A percentile compares a stretch with the other conserved stretches of the same genome.
phyloP scores from a whole-genome alignment of 148 eudicot species.

The Simmondsia chinensis region DNA sequence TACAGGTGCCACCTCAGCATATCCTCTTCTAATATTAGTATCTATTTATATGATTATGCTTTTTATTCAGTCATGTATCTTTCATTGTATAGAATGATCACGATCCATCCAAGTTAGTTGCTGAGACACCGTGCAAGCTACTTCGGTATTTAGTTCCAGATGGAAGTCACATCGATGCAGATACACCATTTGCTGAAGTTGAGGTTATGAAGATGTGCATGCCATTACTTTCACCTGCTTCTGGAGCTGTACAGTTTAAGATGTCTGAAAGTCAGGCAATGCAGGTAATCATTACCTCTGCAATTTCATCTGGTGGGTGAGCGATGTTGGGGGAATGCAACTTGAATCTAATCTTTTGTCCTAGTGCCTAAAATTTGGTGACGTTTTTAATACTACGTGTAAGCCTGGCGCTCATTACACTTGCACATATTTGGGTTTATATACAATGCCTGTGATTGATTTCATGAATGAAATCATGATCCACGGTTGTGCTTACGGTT shows the following conservation, averaged over 20 bases:
- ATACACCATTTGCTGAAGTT: slow-evolving; percentile 97
- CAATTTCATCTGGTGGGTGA: too few species aligned
- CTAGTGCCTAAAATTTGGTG: too few species aligned
- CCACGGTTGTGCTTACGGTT: too few species aligned
- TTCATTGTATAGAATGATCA: slow-evolving; percentile 68
- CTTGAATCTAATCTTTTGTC: too few species aligned
- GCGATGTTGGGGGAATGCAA: too few species aligned
- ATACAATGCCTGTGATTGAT: too few species aligned
- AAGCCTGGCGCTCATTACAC: too few species aligned
- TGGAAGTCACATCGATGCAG: slow-evolving; percentile 93
- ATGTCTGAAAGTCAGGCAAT: slow-evolving; percentile 99
- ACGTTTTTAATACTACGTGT: too few species aligned
- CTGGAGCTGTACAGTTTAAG: slow-evolving; percentile 69
- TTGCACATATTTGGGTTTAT: too few species aligned
- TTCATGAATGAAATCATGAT: too few species aligned
- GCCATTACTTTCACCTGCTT: slow-evolving; percentile 99
- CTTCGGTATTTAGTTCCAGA: slow-evolving; percentile 72
- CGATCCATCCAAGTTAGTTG: slow-evolving; percentile 94
- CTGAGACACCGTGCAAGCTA: slow-evolving; percentile 99
- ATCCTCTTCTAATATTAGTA: slow-evolving; percentile 2
- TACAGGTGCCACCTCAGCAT: slow-evolving; percentile 48
- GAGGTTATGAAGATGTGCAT: slow-evolving; percentile 99
- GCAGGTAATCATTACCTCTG: slow-evolving; percentile 89
- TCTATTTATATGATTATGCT: slow-evolving; percentile 6
- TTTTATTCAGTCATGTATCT: slow-evolving; percentile 5